Percentiles rank a stretch among this genome's conserved stretches.
phyloP scores from a whole-genome alignment of 257 asterid species.

The Eustoma russellianum region DNA sequence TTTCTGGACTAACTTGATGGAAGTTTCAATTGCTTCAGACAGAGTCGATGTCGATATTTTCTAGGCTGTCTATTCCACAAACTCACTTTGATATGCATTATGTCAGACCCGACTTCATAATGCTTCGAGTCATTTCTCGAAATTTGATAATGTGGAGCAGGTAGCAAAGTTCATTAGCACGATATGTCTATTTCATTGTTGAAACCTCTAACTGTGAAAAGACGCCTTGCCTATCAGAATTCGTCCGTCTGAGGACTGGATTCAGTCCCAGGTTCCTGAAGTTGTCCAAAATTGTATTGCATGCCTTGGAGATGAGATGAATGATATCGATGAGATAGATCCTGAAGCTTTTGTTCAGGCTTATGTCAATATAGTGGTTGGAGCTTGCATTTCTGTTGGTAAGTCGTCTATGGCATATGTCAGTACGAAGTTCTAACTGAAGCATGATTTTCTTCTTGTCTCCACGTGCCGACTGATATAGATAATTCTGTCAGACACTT shows the following conservation, averaged over 20 bases:
- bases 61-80: slow-evolving; percentile 77
- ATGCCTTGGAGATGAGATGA: slow-evolving; percentile 51
- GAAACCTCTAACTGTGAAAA: too few relatives aligned
- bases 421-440: neutral
- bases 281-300: slow-evolving; percentile 51
- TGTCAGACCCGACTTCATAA: slow-evolving; percentile 88
- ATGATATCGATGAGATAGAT: slow-evolving; percentile 62
- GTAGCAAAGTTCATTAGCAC: slow-evolving; percentile 25
- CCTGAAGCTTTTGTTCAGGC: slow-evolving; percentile 84
- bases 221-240: slow-evolving; percentile 32
- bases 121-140: slow-evolving; percentile 88
- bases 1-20: neutral
- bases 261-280: slow-evolving; percentile 77
- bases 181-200: slow-evolving; percentile 8
- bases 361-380: slow-evolving; percentile 72
- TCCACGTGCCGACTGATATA: too few relatives aligned
- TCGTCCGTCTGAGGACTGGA: slow-evolving; percentile 84
- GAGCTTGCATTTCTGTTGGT: slow-evolving; percentile 93
- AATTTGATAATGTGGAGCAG: slow-evolving; percentile 94
- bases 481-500: too few relatives aligned
- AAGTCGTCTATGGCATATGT: slow-evolving; percentile 12
- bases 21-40: slow-evolving; percentile 39
- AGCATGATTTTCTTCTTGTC: too few relatives aligned
- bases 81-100: slow-evolving; percentile 83
- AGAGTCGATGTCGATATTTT: slow-evolving; percentile 70